Evolutionary conservation across 805 yeast genomes (phyloP).

Genomic region (Starmerella davenportii): DNA sequence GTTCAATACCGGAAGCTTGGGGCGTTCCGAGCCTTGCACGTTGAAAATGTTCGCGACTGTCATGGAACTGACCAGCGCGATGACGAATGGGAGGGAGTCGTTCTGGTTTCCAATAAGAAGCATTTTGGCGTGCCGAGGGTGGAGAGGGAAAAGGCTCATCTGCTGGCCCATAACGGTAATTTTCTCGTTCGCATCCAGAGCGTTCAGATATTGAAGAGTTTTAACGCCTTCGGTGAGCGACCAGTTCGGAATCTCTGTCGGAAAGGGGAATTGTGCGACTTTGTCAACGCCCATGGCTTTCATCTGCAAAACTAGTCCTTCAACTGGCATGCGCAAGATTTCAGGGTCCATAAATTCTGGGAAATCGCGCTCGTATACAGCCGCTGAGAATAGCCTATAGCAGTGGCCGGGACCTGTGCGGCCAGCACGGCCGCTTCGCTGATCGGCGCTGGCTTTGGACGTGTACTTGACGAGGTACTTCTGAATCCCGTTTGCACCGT

Average conservation of each 20-base stretch:
- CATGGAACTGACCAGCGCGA: conserved; percentile 78
- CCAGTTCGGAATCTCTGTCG: conserved; percentile 66
- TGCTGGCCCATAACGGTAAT: conserved; percentile 66
- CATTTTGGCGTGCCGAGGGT: conserved; percentile 87
- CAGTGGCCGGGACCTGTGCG: conserved; percentile 98
- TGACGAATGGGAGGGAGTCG: conserved; percentile 69
- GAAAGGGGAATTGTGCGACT: conserved; percentile 83
- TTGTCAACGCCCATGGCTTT: conserved; percentile 92
- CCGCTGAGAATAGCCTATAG: conserved; percentile 80
- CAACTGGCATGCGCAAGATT: conserved; percentile 86
- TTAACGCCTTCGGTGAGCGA: conserved; percentile 49
- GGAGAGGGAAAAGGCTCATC: conserved; percentile 82
- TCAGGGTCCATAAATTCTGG: conserved; percentile 74
- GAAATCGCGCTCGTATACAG: conserved; percentile 76
- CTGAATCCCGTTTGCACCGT: conserved; percentile 77
- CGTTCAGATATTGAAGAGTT: conserved; percentile 57
- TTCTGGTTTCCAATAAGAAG: conserved; percentile 73
- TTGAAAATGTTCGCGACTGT: conserved; percentile 84
- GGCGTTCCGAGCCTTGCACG: conserved; percentile 56
- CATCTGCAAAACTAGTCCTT: conserved; percentile 88
- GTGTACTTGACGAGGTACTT: conserved; percentile 83
- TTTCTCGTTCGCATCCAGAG: conserved; percentile 36
- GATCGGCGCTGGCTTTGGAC: conserved; percentile 88
- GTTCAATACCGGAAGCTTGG: conserved; percentile 50
- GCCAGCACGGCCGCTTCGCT: conserved; percentile 93